phyloP scores from a whole-genome alignment of 768 basidiomycete genomes.

The Roridomyces roridus region DNA sequence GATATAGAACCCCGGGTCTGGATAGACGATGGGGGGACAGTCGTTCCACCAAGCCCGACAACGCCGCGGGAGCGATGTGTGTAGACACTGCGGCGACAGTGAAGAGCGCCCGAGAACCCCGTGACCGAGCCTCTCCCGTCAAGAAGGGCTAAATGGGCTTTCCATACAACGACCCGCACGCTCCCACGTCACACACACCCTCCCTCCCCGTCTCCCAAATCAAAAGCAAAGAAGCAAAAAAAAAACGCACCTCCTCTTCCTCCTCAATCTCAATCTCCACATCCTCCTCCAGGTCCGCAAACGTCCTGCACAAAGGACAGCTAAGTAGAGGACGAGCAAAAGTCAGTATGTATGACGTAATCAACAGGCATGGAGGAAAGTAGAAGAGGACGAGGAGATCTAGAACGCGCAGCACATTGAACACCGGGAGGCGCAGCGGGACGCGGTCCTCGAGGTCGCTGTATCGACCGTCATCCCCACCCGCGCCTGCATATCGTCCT shows the following conservation, averaged over 20 bases:
- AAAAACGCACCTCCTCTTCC: constrained; percentile 4
- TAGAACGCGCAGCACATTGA: too few relatives aligned
- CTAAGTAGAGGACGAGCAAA: constrained; percentile 37
- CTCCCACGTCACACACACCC: background rate
- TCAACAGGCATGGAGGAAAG: background rate
- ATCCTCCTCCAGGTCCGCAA: constrained; percentile 80
- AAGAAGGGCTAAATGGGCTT: too few relatives aligned
- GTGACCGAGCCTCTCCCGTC: too few relatives aligned
- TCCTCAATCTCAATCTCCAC: constrained; percentile 24
- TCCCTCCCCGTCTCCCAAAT: too few relatives aligned
- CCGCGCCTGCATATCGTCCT: background rate
- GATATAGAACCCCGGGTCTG: too few relatives aligned
- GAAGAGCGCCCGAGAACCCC: too few relatives aligned
- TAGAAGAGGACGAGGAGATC: background rate
- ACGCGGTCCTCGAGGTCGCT: background rate
- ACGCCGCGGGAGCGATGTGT: too few relatives aligned
- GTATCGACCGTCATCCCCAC: too few relatives aligned
- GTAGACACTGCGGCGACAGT: too few relatives aligned
- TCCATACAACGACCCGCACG: background rate
- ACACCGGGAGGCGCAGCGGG: background rate
- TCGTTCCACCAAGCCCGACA: too few relatives aligned
- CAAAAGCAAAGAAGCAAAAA: background rate
- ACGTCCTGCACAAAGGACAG: constrained; percentile 94
- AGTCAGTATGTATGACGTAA: background rate
- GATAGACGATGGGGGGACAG: too few relatives aligned